A percentile compares a stretch with the other conserved stretches of the same genome.
These are phyloP conservation scores for Elsinoe ampelina DNA, from an alignment of 2,329 filamentous ascomycete species.

Conservation along the genomic window DNA sequence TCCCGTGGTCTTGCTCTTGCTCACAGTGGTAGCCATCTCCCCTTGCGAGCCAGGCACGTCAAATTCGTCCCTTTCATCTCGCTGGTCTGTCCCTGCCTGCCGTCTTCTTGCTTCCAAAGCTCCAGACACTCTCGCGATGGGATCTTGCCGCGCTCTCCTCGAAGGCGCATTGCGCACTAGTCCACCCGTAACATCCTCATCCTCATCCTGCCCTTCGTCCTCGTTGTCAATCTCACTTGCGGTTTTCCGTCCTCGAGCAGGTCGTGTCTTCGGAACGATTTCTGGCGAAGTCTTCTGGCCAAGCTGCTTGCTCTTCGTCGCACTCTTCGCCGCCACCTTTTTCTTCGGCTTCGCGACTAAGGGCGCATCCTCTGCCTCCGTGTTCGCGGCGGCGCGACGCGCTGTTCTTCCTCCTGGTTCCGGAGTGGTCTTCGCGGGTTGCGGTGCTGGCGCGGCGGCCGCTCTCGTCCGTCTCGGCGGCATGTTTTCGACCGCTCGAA, in stretches of 20 bases:
- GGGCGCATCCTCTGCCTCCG: background rate
- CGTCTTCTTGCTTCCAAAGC: background rate
- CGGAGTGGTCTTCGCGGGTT: background rate
- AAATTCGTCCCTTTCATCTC: background rate
- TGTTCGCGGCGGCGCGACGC: background rate
- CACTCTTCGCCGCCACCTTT: background rate
- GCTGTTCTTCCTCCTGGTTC: background rate
- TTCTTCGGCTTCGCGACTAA: background rate
- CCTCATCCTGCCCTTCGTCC: too few relatives aligned
- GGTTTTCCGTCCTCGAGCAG: too few relatives aligned
- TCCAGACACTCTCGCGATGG: background rate
- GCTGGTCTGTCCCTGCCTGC: background rate
- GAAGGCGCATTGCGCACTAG: background rate
- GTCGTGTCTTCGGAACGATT: too few relatives aligned
- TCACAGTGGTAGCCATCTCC: background rate
- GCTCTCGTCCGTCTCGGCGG: background rate
- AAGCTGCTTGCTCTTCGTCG: background rate
- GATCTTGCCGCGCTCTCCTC: background rate
- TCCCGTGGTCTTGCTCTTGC: background rate
- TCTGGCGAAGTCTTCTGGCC: too few relatives aligned
- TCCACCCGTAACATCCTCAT: background rate
- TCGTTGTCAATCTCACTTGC: too few relatives aligned
- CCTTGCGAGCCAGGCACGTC: background rate
- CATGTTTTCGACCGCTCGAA: background rate
- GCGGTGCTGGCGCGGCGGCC: background rate